Percentiles rank a stretch among this genome's conserved stretches.
Conservation (phyloP, 441 rosid species). For the Arabidopsis hybrid region DNA sequence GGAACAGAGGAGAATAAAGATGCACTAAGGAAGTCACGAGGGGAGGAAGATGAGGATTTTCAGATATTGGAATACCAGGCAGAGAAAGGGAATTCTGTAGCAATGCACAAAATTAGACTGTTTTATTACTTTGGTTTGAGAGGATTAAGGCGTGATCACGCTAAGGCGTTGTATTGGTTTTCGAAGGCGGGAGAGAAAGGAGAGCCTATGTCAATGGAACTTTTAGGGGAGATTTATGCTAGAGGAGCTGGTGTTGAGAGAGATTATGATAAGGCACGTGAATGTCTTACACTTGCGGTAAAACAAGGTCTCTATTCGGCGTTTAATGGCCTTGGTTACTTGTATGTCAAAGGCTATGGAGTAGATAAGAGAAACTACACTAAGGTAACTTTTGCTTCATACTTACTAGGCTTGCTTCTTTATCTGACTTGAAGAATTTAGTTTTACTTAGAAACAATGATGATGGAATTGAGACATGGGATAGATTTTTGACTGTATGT, state of each 20-base stretch:
- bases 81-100: slow-evolving; percentile 82
- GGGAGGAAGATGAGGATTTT: slow-evolving; percentile 94
- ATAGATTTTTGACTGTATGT: not conserved
- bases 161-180: slow-evolving; percentile 88
- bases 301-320: slow-evolving; percentile 79
- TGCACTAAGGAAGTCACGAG: slow-evolving; percentile 80
- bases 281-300: slow-evolving; percentile 82
- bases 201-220: slow-evolving; percentile 90
- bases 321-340: slow-evolving; percentile 88
- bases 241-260: slow-evolving; percentile 97
- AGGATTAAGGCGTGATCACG: slow-evolving; percentile 87
- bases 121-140: slow-evolving; percentile 95
- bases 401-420: not conserved
- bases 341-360: slow-evolving; percentile 93
- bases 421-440: slow-evolving; percentile 2
- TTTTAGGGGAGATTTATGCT: slow-evolving; percentile 93
- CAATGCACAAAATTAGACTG: slow-evolving; percentile 87
- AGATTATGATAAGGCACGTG: slow-evolving; percentile 81
- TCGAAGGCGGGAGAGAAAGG: slow-evolving; percentile 85
- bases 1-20: slow-evolving; percentile 96
- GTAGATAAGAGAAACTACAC: slow-evolving; percentile 90
- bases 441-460: not conserved
- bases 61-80: slow-evolving; percentile 96
- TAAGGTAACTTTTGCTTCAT: slow-evolving; percentile 53
- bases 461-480: not conserved